These are phyloP conservation scores for Sordaria brevicollis DNA, from an alignment of 495 filamentous ascomycete species.

Conservation along the genomic window DNA sequence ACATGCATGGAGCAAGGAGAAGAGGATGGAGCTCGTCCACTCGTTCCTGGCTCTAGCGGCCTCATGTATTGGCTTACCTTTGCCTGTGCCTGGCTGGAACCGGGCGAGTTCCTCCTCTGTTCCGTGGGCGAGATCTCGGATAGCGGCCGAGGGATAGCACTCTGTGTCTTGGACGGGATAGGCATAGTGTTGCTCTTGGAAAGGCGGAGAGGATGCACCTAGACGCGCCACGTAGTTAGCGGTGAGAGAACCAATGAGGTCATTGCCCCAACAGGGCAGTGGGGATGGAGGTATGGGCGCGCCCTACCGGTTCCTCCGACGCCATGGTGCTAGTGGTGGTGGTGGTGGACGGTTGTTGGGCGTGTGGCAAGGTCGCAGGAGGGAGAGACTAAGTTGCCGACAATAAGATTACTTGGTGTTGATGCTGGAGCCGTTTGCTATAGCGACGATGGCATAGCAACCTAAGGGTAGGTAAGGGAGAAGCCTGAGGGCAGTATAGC, in stretches of 20 bases:
- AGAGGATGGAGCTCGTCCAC: background rate
- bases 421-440: background rate
- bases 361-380: background rate
- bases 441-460: slow-evolving; percentile 3
- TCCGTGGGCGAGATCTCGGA: slow-evolving; percentile 50
- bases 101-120: slow-evolving; percentile 61
- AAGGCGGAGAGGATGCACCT: slow-evolving; percentile 51
- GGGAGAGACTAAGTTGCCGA: background rate
- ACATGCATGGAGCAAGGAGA: slow-evolving; percentile 1
- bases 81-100: slow-evolving; percentile 51
- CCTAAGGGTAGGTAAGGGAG: background rate
- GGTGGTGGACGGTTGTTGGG: background rate
- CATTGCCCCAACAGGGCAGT: background rate
- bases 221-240: background rate
- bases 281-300: background rate
- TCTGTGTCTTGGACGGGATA: slow-evolving; percentile 33
- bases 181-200: slow-evolving; percentile 40
- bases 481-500: background rate
- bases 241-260: background rate
- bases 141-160: slow-evolving; percentile 40
- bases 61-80: slow-evolving; percentile 45
- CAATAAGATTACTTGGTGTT: background rate
- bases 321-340: slow-evolving; percentile 21
- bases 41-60: background rate
- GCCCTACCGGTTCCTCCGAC: slow-evolving; percentile 32